phyloP scores from a whole-genome alignment of 192 early-diverging fungal species.

The Coemansia sp. region DNA sequence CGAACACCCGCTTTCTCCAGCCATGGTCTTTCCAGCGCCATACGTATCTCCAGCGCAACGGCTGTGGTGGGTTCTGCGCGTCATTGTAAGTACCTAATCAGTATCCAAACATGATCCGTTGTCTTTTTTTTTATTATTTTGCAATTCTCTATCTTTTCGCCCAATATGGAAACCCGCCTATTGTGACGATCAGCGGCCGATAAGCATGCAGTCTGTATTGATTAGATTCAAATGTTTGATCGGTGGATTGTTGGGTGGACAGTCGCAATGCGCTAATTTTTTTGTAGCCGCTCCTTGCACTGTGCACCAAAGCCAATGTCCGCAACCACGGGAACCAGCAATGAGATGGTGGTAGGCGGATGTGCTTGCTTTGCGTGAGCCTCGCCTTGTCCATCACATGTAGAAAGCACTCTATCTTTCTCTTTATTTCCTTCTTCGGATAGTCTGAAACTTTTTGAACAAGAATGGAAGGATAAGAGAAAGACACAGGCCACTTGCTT shows the following conservation, averaged over 20 bases:
- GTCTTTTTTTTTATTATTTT: not conserved
- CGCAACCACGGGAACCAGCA: not conserved
- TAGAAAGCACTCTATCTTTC: no score
- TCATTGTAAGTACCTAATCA: slow-evolving; percentile 26
- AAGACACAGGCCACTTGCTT: not conserved
- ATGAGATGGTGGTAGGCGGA: no score
- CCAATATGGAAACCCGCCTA: not conserved
- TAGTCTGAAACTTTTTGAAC: no score
- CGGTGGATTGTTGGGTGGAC: no score
- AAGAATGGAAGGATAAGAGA: not conserved
- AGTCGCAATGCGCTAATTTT: no score
- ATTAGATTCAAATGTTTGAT: no score
- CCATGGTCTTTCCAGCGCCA: slow-evolving; percentile 18
- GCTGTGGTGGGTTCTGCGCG: slow-evolving; percentile 8
- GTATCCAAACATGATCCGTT: not conserved
- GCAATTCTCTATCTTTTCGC: not conserved
- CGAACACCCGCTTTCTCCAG: slow-evolving; percentile 27
- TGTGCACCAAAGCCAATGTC: not conserved
- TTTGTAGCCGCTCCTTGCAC: not conserved
- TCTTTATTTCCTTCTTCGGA: no score
- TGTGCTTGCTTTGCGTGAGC: no score
- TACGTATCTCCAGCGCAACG: slow-evolving; percentile 7
- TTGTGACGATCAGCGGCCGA: not conserved
- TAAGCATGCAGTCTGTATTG: not conserved
- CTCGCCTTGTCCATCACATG: no score